Base-by-base conservation (phyloP, 306 rosid genomes). In the Argentina anserina region DNA sequence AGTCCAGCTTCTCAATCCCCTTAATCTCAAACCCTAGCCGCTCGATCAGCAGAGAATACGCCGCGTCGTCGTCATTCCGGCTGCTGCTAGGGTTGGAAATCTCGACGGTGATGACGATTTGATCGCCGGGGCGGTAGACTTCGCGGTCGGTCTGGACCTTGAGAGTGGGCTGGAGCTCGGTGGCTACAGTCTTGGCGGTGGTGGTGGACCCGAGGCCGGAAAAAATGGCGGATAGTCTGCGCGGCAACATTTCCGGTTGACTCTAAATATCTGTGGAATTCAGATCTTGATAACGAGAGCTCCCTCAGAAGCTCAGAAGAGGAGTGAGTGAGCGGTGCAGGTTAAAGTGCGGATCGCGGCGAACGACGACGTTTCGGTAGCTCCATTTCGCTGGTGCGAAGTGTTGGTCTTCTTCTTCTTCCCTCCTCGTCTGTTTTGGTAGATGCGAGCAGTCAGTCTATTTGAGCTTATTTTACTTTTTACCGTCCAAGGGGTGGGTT, bases 91-190 rank as follows among this genome's bases (percentile, higher is more conserved):
- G 82, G 65, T 91, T 89, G 0, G 88, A 85, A 82, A 95, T 82
- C 89, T 95, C 92, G 25, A 91, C 39, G 39, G 93, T 90, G 56
- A 91, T 76, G 41, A 90, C 65, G 46, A 95, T 84, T 13, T 89
- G 90, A 82, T 95, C 99, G 73, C 97, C 99, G 17, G 99, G 96
- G 61, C 97, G 66, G 65, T 95, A 95, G 39, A 95, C 97, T 39
- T 88, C 93, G 69, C 78, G 88, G 74, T 95, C 97, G 5, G 92
- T 80, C 31, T 86, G 92, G 40, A 95, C 78, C 77, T 91, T 91
- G 65, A 95, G 68, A 58, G 83, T 71, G 4, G 93, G 91, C 29
- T 65, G 33, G 40, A 78, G 41, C n/a, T 81, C 83, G 41, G 76
- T 69, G 72, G 75, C 79, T 0, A 69, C 26, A 11, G 87, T 39